phyloP scores from a whole-genome alignment of 2,329 filamentous ascomycete species.

The Metarhizium anisopliae region DNA sequence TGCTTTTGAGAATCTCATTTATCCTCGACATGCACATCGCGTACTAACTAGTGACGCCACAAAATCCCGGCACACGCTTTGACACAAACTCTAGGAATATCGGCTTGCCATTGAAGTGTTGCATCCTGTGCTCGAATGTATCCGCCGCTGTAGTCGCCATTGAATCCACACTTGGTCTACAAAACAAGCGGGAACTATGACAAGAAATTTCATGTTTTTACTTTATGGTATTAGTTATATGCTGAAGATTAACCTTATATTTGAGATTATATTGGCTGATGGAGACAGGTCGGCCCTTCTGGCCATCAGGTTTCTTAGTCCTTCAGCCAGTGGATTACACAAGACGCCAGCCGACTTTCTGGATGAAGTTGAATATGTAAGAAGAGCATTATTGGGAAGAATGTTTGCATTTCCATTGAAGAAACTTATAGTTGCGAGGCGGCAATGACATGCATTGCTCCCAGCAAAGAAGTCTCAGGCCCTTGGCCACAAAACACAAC shows the following conservation, averaged over 20 bases:
- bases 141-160: slow-evolving; percentile 44
- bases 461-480: no score
- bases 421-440: no score
- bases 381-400: slow-evolving; percentile 32
- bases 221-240: slow-evolving; percentile 15
- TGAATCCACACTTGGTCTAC: slow-evolving; percentile 36
- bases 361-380: slow-evolving; percentile 36
- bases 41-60: no score
- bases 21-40: no score
- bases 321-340: slow-evolving; percentile 41
- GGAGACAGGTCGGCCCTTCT: slow-evolving; percentile 44
- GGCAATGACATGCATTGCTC: no score
- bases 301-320: slow-evolving; percentile 40
- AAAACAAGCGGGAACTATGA: slow-evolving; percentile 21
- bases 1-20: no score
- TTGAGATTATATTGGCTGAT: slow-evolving; percentile 48
- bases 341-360: slow-evolving; percentile 38
- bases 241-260: slow-evolving; percentile 40
- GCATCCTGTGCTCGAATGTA: slow-evolving; percentile 44
- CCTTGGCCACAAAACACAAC: no score
- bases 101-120: slow-evolving; percentile 32
- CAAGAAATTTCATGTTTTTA: not conserved
- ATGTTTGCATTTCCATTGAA: slow-evolving; percentile 36
- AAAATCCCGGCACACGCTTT: no score
- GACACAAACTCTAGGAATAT: slow-evolving; percentile 25